phyloP scores from a whole-genome alignment of 1,139 yeast genomes.

The Yamadazyma dendronema region DNA sequence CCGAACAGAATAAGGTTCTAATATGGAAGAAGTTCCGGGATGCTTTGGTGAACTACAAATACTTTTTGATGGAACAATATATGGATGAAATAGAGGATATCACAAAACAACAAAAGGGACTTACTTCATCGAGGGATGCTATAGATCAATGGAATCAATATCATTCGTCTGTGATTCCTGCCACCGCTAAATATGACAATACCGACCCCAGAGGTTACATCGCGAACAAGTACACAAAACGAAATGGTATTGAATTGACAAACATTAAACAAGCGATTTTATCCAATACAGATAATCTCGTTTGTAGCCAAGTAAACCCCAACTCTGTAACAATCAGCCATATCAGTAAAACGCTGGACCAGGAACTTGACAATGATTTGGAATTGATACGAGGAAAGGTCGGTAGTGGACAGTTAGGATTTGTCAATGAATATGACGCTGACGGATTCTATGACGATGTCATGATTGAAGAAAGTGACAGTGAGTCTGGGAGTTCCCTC shows the following conservation, averaged over 20 bases:
- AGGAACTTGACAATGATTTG: constrained; percentile 22
- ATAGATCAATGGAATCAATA: constrained; percentile 23
- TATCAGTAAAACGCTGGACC: constrained; percentile 14
- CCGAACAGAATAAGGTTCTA: constrained; percentile 27
- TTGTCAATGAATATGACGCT: background rate
- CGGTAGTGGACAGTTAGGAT: background rate
- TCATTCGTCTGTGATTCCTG: constrained; percentile 29
- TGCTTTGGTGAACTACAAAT: constrained; percentile 23
- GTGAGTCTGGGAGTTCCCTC: constrained; percentile 1
- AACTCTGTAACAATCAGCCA: background rate
- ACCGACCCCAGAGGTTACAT: constrained; percentile 10
- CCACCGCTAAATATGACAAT: constrained; percentile 8
- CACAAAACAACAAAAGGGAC: constrained; percentile 28
- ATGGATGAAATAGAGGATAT: constrained; percentile 25
- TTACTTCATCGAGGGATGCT: constrained; percentile 19
- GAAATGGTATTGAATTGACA: constrained; percentile 36
- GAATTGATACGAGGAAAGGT: constrained; percentile 10
- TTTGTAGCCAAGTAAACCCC: background rate
- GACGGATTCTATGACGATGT: constrained; percentile 5
- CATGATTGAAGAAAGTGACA: constrained; percentile 5
- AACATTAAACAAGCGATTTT: constrained; percentile 19
- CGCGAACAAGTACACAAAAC: constrained; percentile 15
- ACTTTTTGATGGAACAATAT: constrained; percentile 23
- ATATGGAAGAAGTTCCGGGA: constrained; percentile 35
- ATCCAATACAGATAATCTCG: background rate